A percentile compares a stretch with the other conserved stretches of the same genome.
Evolutionary conservation across 2,329 filamentous ascomycete species (phyloP).

Genomic region (Exserohilum turcica): DNA sequence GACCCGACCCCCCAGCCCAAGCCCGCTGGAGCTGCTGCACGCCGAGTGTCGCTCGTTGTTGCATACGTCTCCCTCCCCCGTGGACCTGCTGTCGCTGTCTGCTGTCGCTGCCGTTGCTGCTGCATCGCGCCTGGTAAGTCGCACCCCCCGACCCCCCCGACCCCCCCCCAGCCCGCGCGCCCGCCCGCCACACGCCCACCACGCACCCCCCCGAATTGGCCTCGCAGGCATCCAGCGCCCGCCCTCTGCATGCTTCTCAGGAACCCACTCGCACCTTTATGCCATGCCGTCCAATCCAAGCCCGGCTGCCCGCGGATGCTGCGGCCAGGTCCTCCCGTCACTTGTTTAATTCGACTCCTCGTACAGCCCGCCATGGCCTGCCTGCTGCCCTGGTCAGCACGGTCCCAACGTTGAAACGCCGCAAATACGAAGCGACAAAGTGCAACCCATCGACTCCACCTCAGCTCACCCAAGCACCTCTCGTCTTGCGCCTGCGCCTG

Average conservation of each 20-base stretch:
- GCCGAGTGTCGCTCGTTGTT: constrained; percentile 16
- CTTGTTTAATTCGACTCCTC: constrained; percentile 1
- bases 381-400: constrained; percentile 3
- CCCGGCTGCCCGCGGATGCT: not conserved
- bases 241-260: not conserved
- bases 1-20: no score
- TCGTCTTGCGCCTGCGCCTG: not conserved
- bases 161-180: constrained; percentile 11
- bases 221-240: constrained; percentile 6
- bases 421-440: constrained; percentile 10
- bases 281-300: constrained; percentile 2
- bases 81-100: not conserved
- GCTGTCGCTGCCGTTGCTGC: constrained; percentile 3
- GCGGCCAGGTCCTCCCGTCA: constrained; percentile 7
- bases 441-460: constrained; percentile 2
- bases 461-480: constrained; percentile 10
- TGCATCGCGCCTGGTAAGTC: constrained; percentile 24
- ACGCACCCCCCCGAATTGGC: not conserved
- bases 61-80: not conserved
- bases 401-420: constrained; percentile 16
- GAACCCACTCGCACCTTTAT: no score
- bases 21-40: constrained; percentile 1
- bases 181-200: not conserved
- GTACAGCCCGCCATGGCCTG: not conserved
- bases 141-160: no score